Conservation (phyloP, 768 basidiomycete species). For the Tricholoma hemisulphureum region DNA sequence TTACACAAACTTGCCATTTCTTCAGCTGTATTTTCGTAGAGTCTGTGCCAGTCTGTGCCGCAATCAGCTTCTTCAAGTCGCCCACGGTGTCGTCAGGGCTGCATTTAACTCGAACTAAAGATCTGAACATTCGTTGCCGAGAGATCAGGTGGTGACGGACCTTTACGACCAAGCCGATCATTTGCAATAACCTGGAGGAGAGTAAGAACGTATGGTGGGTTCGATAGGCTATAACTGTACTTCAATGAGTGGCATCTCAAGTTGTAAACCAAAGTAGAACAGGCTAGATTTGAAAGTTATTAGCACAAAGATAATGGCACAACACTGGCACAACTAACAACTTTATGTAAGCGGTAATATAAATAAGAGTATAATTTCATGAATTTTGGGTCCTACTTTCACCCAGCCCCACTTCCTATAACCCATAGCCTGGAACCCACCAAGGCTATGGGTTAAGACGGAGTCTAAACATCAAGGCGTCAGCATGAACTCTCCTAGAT, state of each 20-base stretch:
- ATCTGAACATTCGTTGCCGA: not conserved
- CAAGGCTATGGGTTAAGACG: too few relatives aligned
- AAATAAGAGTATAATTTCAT: too few relatives aligned
- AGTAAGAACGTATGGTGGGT: not conserved
- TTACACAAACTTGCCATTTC: constrained; percentile 74
- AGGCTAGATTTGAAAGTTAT: too few relatives aligned
- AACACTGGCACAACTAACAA: too few relatives aligned
- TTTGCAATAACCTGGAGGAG: constrained; percentile 81
- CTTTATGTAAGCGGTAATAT: too few relatives aligned
- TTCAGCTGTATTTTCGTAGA: constrained; percentile 84
- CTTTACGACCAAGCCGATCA: constrained; percentile 93
- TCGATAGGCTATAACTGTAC: constrained; percentile 25
- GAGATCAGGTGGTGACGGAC: constrained; percentile 37
- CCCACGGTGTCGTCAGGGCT: constrained; percentile 95
- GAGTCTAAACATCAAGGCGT: too few relatives aligned
- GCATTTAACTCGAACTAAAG: constrained; percentile 89
- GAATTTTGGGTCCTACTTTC: too few relatives aligned
- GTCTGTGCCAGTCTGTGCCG: constrained; percentile 92
- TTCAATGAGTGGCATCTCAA: constrained; percentile 41
- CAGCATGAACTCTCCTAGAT: too few relatives aligned
- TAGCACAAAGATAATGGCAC: too few relatives aligned
- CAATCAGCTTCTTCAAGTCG: constrained; percentile 95
- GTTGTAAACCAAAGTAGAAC: too few relatives aligned
- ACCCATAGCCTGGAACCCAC: too few relatives aligned
- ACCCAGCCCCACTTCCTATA: too few relatives aligned